Conservation (phyloP, 2,329 filamentous ascomycete genomes). For the Fusarium sp. region DNA sequence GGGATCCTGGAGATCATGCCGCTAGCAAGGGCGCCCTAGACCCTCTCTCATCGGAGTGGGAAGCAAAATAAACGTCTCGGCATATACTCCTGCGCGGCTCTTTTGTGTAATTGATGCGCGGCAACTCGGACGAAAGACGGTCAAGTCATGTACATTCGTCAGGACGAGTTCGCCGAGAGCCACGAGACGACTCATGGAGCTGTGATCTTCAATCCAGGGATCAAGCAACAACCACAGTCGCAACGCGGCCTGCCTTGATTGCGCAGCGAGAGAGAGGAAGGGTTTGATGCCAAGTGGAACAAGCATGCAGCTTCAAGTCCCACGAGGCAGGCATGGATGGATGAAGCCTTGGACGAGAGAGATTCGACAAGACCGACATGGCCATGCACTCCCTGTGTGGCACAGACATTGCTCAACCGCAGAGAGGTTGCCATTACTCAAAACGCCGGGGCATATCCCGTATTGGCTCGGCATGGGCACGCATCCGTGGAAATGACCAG, state of each 20-base stretch:
- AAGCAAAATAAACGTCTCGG: conserved; percentile 15
- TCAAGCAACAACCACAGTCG: not conserved
- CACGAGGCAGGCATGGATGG: conserved; percentile 36
- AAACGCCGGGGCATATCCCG: not conserved
- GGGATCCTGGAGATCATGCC: conserved; percentile 38
- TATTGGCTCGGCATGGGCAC: not conserved
- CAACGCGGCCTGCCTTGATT: not conserved
- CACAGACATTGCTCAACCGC: conserved; percentile 15
- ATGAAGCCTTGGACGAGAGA: not conserved
- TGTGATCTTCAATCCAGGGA: conserved; percentile 14
- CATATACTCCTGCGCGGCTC: conserved; percentile 16
- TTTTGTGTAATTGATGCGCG: conserved; percentile 6
- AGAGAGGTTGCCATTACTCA: conserved; percentile 3
- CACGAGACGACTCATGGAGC: conserved; percentile 1
- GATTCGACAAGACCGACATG: conserved; percentile 9
- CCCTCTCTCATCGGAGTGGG: not conserved
- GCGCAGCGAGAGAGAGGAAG: not conserved
- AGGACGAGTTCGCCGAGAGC: not conserved
- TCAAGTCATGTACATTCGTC: not conserved
- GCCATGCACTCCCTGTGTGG: conserved; percentile 5
- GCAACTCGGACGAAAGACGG: not conserved
- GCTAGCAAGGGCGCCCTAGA: conserved; percentile 31
- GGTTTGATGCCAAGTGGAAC: conserved; percentile 2
- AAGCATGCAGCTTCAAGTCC: conserved; percentile 2
- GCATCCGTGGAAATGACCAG: not conserved